Evolutionary conservation across 768 basidiomycete genomes (phyloP), one percentile per base, ranked within the genome.

Genomic region (Bullera alba): DNA sequence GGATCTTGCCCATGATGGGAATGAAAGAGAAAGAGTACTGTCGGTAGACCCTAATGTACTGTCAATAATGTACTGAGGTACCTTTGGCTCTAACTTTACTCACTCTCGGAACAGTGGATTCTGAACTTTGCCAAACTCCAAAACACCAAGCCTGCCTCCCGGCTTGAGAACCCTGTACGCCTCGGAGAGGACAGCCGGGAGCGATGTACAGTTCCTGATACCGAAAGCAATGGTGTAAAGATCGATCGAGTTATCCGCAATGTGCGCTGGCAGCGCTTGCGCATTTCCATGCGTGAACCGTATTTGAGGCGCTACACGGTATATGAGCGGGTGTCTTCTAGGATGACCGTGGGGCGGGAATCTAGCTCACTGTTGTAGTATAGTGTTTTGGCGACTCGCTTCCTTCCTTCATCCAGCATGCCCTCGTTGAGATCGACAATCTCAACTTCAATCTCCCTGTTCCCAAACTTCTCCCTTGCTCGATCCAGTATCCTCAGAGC

Each of bases 171-270:
- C 91, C 21, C 95, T 81, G 72, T 93, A 76, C 1, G 95, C 95
- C 70, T 96, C 90, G 51, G 78, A 78, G 38, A 99, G 76, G 15
- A 90, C 95, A 21, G 81, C 83, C 1, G 86, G 85, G 51, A 96
- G 81, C 42, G 87, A 87, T 16, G 95, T 99, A 76, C 89, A 92
- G 69, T 99, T 99, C 32, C 95, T 80, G 60, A 97, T 97, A 22
- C 95, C 93, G 62, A 99, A 99, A 0, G 95, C 90, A 70, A 99
- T 96, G 23, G 95, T 99, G 76, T 99, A 99, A 16, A 96, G 76
- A 75, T 99, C 91, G 57, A 92, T 89, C 16, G 87, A 81, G 71
- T 88, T 82, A 62, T 85, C 81, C 4, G 79, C 76, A 70, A 99
- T 91, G 48, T 80, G 76, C 32, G 73, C 54, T 0, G 83, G 79